Percentiles rank a stretch among this genome's conserved stretches.
phyloP scores from a whole-genome alignment of 2,329 filamentous ascomycete genomes.

The Paecilomyces formosus region DNA sequence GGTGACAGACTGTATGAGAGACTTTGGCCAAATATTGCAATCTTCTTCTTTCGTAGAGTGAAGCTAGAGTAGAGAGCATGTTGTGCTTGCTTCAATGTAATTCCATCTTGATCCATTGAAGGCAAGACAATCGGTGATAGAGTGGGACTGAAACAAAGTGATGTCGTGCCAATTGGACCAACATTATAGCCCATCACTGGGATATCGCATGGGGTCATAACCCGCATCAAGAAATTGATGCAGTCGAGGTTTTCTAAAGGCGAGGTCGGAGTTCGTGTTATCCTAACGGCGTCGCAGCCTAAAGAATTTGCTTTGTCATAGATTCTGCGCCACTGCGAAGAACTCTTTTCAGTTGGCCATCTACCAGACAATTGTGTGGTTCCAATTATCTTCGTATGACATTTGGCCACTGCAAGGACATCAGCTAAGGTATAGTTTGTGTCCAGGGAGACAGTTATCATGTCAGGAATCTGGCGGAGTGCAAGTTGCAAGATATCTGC shows the following conservation, averaged over 20 bases:
- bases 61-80: conserved; percentile 3
- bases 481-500: conserved; percentile 3
- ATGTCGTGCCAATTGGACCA: conserved; percentile 9
- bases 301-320: background rate
- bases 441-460: conserved; percentile 6
- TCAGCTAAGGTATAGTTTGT: background rate
- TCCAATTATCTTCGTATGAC: conserved; percentile 6
- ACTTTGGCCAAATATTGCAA: conserved; percentile 16
- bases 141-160: conserved; percentile 14
- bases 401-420: conserved; percentile 5
- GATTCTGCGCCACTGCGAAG: background rate
- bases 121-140: conserved; percentile 13
- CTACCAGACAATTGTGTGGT: background rate
- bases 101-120: background rate
- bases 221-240: conserved; percentile 4
- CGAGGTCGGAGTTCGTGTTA: conserved; percentile 5
- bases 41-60: conserved; percentile 7
- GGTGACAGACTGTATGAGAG: conserved; percentile 17
- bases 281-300: conserved; percentile 8
- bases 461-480: conserved; percentile 10
- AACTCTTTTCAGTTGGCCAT: background rate
- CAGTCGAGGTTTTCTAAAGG: conserved; percentile 7
- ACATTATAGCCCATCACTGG: conserved; percentile 16
- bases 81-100: background rate
- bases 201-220: background rate